Evolutionary conservation across 192 early-diverging fungal species (phyloP).

Genomic region (Podila verticillata): DNA sequence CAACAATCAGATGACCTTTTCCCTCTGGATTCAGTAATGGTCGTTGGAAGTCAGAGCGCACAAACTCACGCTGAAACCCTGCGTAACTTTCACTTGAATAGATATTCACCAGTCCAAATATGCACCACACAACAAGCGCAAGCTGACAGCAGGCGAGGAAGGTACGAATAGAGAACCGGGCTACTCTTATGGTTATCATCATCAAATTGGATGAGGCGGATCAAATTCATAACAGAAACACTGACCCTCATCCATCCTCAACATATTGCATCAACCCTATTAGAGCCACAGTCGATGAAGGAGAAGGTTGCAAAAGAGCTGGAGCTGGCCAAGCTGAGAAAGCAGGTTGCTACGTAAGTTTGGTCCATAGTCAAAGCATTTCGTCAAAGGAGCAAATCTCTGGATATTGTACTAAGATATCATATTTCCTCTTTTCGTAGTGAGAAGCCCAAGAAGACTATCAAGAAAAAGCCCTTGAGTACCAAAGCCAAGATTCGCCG

Average conservation of each 20-base stretch:
- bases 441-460: slow-evolving; percentile 49
- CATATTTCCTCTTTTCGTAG: neutral
- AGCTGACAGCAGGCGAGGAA: slow-evolving; percentile 21
- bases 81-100: neutral
- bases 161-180: slow-evolving; percentile 4
- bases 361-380: neutral
- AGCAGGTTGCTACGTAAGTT: slow-evolving; percentile 42
- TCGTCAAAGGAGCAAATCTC: neutral
- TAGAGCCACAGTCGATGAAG: slow-evolving; percentile 43
- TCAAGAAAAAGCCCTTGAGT: slow-evolving; percentile 49
- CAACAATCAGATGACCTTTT: neutral
- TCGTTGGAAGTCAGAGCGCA: neutral
- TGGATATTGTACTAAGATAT: neutral
- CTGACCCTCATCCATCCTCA: neutral
- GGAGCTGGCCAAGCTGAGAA: slow-evolving; percentile 44
- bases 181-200: neutral
- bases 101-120: slow-evolving; percentile 47
- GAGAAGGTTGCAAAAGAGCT: slow-evolving; percentile 40
- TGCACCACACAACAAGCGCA: slow-evolving; percentile 47
- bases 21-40: neutral
- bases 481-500: slow-evolving; percentile 46
- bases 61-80: neutral
- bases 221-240: too few relatives aligned
- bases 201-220: neutral
- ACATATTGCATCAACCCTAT: neutral